phyloP scores from a whole-genome alignment of 305 asterid genomes.

The Rubia occidens region DNA sequence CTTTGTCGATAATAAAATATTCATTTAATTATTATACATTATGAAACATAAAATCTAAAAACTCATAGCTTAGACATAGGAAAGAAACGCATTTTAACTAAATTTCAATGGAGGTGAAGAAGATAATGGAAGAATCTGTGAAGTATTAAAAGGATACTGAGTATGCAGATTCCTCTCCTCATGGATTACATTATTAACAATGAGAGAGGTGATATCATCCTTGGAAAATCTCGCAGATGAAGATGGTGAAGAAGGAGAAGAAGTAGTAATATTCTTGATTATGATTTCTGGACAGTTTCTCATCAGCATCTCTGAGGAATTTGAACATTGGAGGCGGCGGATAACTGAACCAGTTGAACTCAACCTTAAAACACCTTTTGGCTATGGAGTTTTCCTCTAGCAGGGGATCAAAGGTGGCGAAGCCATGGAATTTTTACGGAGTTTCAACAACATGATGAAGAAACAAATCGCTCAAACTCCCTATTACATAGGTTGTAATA shows the following conservation, averaged over 20 bases:
- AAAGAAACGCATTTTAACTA: not conserved
- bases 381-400: not conserved
- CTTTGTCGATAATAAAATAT: conserved; percentile 11
- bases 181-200: conserved; percentile 21
- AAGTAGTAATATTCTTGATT: not conserved
- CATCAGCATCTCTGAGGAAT: conserved; percentile 54
- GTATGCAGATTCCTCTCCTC: conserved; percentile 13
- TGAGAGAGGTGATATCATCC: conserved; percentile 23
- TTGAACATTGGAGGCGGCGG: conserved; percentile 59
- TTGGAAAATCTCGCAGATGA: conserved; percentile 22
- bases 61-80: not conserved
- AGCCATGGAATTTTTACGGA: conserved; percentile 49
- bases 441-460: conserved; percentile 35
- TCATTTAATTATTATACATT: not conserved
- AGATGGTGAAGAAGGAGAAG: conserved; percentile 2
- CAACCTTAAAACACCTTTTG: conserved; percentile 26
- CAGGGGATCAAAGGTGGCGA: conserved; percentile 62
- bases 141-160: conserved; percentile 26
- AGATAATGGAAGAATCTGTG: conserved; percentile 31
- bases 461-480: conserved; percentile 41
- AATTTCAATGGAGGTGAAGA: conserved; percentile 22
- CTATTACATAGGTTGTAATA: no score
- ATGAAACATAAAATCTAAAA: not conserved
- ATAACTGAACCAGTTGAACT: conserved; percentile 30
- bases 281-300: conserved; percentile 24